phyloP scores from a whole-genome alignment of 306 rosid species.

The Prunus kanzakura region DNA sequence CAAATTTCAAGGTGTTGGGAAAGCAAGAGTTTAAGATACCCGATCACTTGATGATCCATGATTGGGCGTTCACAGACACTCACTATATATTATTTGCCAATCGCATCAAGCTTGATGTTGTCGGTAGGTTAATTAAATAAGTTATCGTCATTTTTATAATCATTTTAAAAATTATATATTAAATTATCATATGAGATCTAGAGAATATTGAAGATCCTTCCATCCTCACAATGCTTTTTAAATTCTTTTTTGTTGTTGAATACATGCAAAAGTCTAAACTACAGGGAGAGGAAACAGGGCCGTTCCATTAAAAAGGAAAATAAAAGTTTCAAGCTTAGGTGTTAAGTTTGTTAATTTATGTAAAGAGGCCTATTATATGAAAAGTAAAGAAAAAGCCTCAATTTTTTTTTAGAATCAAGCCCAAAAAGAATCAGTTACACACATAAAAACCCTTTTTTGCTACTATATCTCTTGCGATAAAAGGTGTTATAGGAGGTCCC shows the following conservation, averaged over 20 bases:
- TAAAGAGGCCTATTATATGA: too few relatives aligned
- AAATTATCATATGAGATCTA: background rate
- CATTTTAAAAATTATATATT: background rate
- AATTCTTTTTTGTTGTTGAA: too few relatives aligned
- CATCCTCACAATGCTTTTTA: background rate
- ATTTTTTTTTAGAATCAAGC: too few relatives aligned
- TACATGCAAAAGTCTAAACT: too few relatives aligned
- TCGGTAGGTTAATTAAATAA: conserved; percentile 36
- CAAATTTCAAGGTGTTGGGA: conserved; percentile 48
- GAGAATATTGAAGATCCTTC: background rate
- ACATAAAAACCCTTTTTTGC: too few relatives aligned
- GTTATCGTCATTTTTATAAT: background rate
- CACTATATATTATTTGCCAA: conserved; percentile 82
- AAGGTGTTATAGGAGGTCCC: too few relatives aligned
- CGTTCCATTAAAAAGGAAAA: too few relatives aligned
- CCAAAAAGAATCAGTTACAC: too few relatives aligned
- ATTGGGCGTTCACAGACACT: conserved; percentile 85
- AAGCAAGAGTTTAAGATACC: conserved; percentile 61
- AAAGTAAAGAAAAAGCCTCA: too few relatives aligned
- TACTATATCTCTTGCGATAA: too few relatives aligned
- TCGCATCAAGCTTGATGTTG: conserved; percentile 78
- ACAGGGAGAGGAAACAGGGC: accelerated
- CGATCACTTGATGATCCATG: conserved; percentile 94
- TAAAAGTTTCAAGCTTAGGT: too few relatives aligned
- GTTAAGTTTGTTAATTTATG: too few relatives aligned